Percentiles rank a stretch among this genome's conserved stretches.
Evolutionary conservation across 805 yeast genomes (phyloP).

Genomic region (Candida vartiovaarae): DNA sequence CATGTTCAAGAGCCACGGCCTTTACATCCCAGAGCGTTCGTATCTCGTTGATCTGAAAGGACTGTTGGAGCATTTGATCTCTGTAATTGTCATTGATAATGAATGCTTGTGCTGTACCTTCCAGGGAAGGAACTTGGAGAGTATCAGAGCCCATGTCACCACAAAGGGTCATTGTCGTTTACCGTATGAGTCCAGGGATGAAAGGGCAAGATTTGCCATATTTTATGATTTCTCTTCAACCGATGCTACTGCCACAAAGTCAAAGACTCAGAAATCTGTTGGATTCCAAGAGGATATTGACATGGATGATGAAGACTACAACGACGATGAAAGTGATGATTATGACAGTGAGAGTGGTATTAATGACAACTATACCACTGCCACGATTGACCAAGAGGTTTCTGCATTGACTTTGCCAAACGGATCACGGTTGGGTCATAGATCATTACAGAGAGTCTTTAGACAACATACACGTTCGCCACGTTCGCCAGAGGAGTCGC

Average conservation of each 20-base stretch:
- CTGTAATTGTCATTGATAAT: constrained; percentile 76
- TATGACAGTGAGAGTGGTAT: constrained; percentile 19
- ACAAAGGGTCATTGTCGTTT: constrained; percentile 82
- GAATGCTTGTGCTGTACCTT: constrained; percentile 77
- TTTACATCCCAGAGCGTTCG: constrained; percentile 78
- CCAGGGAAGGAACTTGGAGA: constrained; percentile 77
- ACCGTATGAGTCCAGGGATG: constrained; percentile 80
- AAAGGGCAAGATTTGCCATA: constrained; percentile 65
- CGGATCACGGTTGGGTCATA: constrained; percentile 76
- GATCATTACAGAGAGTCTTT: constrained; percentile 64
- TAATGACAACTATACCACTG: constrained; percentile 28
- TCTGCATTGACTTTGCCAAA: constrained; percentile 66
- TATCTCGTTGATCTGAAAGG: constrained; percentile 67
- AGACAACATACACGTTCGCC: constrained; percentile 53
- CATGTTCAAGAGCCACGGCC: constrained; percentile 75
- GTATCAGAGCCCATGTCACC: constrained; percentile 83
- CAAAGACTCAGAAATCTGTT: constrained; percentile 23
- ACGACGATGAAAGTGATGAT: constrained; percentile 15
- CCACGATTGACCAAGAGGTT: constrained; percentile 45
- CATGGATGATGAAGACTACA: constrained; percentile 13
- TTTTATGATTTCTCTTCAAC: constrained; percentile 81
- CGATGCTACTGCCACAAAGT: constrained; percentile 31
- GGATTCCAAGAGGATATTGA: constrained; percentile 27
- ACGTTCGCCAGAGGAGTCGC: constrained; percentile 49
- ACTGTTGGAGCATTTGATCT: constrained; percentile 65